phyloP scores from a whole-genome alignment of 257 asterid genomes.

The Solanum neorickii region DNA sequence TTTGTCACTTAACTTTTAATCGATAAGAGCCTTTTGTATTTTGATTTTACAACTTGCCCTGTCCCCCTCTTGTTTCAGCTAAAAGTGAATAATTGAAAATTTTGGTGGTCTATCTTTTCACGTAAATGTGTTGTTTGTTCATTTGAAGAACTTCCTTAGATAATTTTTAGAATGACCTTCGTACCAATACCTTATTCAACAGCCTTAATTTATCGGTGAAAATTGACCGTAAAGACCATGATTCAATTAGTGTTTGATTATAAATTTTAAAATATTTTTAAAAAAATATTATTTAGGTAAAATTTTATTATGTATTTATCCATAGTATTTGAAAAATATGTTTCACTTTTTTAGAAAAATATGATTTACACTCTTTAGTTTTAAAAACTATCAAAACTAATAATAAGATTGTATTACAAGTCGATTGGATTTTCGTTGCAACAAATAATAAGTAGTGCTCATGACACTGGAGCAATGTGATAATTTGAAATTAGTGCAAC shows the following conservation, averaged over 20 bases:
- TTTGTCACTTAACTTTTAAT: background rate
- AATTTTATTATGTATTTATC: too few relatives aligned
- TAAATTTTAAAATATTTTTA: too few relatives aligned
- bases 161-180: background rate
- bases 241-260: background rate
- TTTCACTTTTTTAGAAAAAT: too few relatives aligned
- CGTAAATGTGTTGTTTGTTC: background rate
- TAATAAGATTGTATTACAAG: too few relatives aligned
- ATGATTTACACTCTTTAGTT: too few relatives aligned
- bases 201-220: background rate
- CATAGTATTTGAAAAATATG: rapidly evolving
- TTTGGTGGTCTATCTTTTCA: conserved; percentile 6
- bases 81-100: background rate
- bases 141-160: background rate
- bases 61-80: background rate
- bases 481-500: too few relatives aligned
- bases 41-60: background rate
- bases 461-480: too few relatives aligned
- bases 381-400: too few relatives aligned
- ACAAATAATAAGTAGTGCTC: too few relatives aligned
- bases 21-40: background rate
- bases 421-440: too few relatives aligned
- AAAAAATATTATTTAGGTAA: rapidly evolving
- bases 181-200: background rate
- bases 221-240: conserved; percentile 1